Evolutionary conservation across 2,329 filamentous ascomycete genomes (phyloP).

Genomic region (Arthrobotrys pseudoclavata): DNA sequence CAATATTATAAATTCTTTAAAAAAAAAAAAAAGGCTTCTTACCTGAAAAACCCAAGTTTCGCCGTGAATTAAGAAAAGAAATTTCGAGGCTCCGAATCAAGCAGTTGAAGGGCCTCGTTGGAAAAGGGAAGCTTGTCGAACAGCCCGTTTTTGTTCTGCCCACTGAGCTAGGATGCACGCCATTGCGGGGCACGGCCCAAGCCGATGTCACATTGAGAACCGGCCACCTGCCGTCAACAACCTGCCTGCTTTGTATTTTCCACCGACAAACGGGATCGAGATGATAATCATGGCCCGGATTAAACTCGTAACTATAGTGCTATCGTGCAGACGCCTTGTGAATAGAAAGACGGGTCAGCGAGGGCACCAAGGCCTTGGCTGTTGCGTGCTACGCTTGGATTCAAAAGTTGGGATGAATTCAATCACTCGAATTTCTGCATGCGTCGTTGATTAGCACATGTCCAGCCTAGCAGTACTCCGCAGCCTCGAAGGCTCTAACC

Average conservation of each 20-base stretch:
- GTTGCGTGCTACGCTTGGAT: background rate
- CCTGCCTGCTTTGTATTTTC: no score
- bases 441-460: no score
- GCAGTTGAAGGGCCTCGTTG: slow-evolving; percentile 32
- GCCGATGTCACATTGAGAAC: slow-evolving; percentile 8
- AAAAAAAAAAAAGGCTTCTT: background rate
- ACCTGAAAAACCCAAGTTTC: background rate
- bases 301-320: background rate
- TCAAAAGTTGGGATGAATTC: slow-evolving; percentile 6
- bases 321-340: background rate
- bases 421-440: background rate
- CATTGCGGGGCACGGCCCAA: slow-evolving; percentile 28
- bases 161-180: background rate
- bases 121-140: slow-evolving; percentile 44
- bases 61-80: background rate
- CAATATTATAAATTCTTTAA: background rate
- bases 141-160: no score
- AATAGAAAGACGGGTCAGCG: slow-evolving; percentile 13
- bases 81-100: slow-evolving; percentile 42
- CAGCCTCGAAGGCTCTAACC: background rate
- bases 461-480: no score
- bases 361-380: slow-evolving; percentile 10
- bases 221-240: no score
- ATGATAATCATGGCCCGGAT: no score
- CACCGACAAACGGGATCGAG: no score